Evolutionary conservation across 2,329 filamentous ascomycete genomes (phyloP).

Genomic region (Aspergillus clavatus): DNA sequence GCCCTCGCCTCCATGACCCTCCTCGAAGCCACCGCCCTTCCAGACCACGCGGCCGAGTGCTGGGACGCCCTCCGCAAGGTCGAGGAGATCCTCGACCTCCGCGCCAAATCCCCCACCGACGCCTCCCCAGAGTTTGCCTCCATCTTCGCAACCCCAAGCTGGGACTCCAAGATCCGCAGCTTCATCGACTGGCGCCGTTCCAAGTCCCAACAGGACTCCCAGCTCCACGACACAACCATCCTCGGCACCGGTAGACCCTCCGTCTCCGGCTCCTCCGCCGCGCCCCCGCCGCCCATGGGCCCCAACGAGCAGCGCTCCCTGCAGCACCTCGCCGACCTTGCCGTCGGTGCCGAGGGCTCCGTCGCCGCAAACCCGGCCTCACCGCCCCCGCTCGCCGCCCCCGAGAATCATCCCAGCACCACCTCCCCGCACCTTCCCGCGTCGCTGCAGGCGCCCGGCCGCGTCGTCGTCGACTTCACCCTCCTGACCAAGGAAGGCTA

Average conservation of each 20-base stretch:
- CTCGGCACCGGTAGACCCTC: slow-evolving; percentile 14
- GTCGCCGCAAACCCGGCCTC: slow-evolving; percentile 28
- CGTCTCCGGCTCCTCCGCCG: slow-evolving; percentile 9
- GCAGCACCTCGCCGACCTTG: slow-evolving; percentile 41
- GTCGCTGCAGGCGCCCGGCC: slow-evolving; percentile 24
- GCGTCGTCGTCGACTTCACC: slow-evolving; percentile 37
- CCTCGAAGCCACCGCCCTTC: slow-evolving; percentile 39
- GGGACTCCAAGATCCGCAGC: slow-evolving; percentile 39
- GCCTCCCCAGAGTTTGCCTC: slow-evolving; percentile 35
- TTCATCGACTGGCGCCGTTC: slow-evolving; percentile 37
- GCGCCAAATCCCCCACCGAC: slow-evolving; percentile 31
- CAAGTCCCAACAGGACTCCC: slow-evolving; percentile 31
- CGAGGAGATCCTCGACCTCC: slow-evolving; percentile 45
- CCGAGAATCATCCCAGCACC: slow-evolving; percentile 22
- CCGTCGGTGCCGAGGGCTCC: slow-evolving; percentile 40
- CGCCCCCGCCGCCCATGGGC: slow-evolving; percentile 35
- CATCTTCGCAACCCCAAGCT: slow-evolving; percentile 36
- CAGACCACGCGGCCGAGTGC: slow-evolving; percentile 35
- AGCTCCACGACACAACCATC: slow-evolving; percentile 30
- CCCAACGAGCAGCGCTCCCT: slow-evolving; percentile 43
- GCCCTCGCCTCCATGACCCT: slow-evolving; percentile 40
- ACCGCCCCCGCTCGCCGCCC: slow-evolving; percentile 22
- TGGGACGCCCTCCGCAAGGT: slow-evolving; percentile 47
- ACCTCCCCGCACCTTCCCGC: slow-evolving; percentile 24
- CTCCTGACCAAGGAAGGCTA: slow-evolving; percentile 40